phyloP scores from a whole-genome alignment of 2,329 filamentous ascomycete species.

The Botrytis hyacinthi region DNA sequence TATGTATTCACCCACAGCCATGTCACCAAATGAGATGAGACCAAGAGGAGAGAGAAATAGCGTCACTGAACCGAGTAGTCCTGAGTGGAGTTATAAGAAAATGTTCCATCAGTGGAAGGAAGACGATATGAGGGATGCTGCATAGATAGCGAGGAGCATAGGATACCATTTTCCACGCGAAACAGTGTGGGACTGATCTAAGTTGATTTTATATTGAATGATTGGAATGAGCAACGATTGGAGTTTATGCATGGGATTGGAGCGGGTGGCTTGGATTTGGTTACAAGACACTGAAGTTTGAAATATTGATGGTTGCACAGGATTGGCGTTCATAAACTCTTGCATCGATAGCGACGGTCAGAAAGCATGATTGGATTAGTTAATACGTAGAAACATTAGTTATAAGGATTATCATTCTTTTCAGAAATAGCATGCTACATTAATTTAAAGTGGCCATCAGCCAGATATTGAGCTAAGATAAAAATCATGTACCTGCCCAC shows the following conservation, averaged over 20 bases:
- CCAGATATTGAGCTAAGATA: neutral
- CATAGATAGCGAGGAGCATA: neutral
- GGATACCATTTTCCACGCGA: neutral
- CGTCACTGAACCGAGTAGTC: constrained; percentile 25
- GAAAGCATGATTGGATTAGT: neutral
- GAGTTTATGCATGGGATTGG: constrained; percentile 6
- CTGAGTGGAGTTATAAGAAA: constrained; percentile 28
- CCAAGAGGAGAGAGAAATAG: constrained; percentile 5
- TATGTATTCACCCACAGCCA: constrained; percentile 16
- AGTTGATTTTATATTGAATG: neutral
- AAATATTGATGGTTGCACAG: neutral
- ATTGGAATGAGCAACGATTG: constrained; percentile 5
- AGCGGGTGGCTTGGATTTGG: neutral
- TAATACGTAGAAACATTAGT: neutral
- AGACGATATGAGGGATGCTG: constrained; percentile 10
- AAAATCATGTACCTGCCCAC: neutral
- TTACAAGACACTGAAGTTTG: neutral
- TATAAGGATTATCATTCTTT: neutral
- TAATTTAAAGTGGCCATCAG: neutral
- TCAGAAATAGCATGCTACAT: neutral
- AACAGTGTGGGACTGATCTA: neutral
- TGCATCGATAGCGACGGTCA: constrained; percentile 5
- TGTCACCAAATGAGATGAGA: neutral
- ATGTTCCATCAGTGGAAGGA: constrained; percentile 24
- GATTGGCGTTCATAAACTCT: neutral